These are phyloP conservation scores for Yamadazyma jaroonii DNA, from an alignment of 1,139 yeast genomes.

Conservation along the genomic window DNA sequence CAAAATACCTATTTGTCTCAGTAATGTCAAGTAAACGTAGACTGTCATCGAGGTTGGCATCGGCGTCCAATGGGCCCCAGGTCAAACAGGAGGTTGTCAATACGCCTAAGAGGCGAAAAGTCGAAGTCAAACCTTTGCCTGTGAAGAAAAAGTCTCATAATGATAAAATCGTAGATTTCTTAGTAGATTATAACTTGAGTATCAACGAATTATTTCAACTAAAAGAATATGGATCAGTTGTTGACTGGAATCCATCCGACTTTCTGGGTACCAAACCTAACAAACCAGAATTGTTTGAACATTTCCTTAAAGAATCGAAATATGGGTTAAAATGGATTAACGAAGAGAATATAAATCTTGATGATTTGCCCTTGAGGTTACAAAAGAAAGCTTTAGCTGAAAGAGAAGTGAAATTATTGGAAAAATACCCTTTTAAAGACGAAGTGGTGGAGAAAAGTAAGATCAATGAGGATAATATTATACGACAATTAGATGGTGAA, in stretches of 20 bases:
- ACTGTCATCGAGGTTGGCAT: constrained; percentile 9
- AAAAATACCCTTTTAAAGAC: constrained; percentile 37
- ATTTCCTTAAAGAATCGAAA: constrained; percentile 28
- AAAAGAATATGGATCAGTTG: constrained; percentile 57
- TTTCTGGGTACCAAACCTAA: constrained; percentile 26
- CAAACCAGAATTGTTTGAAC: constrained; percentile 35
- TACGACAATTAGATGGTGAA: constrained; percentile 6
- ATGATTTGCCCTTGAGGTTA: constrained; percentile 37
- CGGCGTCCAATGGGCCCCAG: neutral
- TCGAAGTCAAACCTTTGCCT: neutral
- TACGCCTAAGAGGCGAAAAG: constrained; percentile 11
- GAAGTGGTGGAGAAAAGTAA: constrained; percentile 25
- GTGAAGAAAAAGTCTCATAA: constrained; percentile 9
- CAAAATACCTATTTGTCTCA: neutral
- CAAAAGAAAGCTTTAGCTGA: constrained; percentile 47
- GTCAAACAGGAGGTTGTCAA: neutral
- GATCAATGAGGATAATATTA: constrained; percentile 21
- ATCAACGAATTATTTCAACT: constrained; percentile 55
- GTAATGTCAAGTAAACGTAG: constrained; percentile 12
- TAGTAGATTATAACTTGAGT: constrained; percentile 44
- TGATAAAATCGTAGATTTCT: constrained; percentile 28
- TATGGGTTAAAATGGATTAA: constrained; percentile 35
- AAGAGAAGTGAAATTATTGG: constrained; percentile 29
- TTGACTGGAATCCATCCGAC: constrained; percentile 57
- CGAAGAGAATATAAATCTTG: constrained; percentile 25